phyloP scores from a whole-genome alignment of 805 yeast genomes.

The Kluyveromyces wickerhamii region DNA sequence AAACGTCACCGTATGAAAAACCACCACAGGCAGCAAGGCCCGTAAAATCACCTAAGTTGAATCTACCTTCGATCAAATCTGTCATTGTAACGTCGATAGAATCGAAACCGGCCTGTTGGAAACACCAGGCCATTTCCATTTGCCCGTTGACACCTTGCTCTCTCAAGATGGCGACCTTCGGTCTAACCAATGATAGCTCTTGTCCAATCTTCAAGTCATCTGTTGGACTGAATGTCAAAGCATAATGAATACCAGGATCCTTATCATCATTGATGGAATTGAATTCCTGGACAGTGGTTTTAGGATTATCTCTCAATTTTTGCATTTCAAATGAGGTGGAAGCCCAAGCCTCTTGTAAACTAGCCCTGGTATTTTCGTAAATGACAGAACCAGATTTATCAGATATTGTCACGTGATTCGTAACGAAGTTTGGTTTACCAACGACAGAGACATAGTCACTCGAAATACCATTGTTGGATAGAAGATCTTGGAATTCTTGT shows the following conservation, averaged over 20 bases:
- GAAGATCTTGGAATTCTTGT: constrained; percentile 45
- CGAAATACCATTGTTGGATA: constrained; percentile 53
- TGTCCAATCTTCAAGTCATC: constrained; percentile 38
- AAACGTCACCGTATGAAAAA: constrained; percentile 95
- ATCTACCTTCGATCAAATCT: constrained; percentile 70
- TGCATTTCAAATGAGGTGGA: constrained; percentile 86
- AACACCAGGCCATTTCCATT: constrained; percentile 97
- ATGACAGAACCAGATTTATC: constrained; percentile 35
- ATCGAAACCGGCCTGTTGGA: constrained; percentile 90
- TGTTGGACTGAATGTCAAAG: constrained; percentile 59
- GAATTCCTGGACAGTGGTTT: constrained; percentile 80
- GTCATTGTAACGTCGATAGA: constrained; percentile 96
- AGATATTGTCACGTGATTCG: constrained; percentile 41
- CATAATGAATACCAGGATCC: constrained; percentile 85
- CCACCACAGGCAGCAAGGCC: constrained; percentile 99
- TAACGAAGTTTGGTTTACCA: constrained; percentile 56
- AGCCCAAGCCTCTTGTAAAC: constrained; percentile 77
- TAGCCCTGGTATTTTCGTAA: constrained; percentile 51
- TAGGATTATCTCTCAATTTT: constrained; percentile 89
- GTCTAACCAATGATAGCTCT: constrained; percentile 33
- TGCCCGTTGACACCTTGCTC: constrained; percentile 99
- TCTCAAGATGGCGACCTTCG: constrained; percentile 91
- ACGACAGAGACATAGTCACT: constrained; percentile 48
- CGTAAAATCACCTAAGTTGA: constrained; percentile 67
- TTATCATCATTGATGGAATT: constrained; percentile 63